phyloP scores from a whole-genome alignment of 2,329 filamentous ascomycete genomes.

The Xylaria sp. region DNA sequence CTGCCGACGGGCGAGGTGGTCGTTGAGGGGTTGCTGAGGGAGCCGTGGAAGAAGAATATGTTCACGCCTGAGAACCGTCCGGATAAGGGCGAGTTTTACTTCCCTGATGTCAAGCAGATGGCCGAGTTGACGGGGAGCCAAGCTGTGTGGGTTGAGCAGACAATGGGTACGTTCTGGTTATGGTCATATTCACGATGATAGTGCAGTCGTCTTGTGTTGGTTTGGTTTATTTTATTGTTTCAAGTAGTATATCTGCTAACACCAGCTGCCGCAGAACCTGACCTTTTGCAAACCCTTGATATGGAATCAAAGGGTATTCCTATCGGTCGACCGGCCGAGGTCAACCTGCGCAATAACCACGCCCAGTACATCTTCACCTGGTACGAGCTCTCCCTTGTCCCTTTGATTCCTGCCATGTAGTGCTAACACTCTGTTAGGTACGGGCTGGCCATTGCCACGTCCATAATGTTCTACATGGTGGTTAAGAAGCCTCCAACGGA shows the following conservation, averaged over 20 bases:
- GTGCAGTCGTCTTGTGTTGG: not conserved
- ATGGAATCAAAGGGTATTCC: constrained; percentile 82
- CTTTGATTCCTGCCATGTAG: not conserved
- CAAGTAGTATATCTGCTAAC: constrained; percentile 28
- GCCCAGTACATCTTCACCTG: constrained; percentile 99
- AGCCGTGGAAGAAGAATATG: constrained; percentile 97
- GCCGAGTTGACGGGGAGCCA: constrained; percentile 80
- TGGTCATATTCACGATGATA: not conserved
- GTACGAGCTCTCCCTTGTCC: constrained; percentile 58
- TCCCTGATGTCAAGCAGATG: constrained; percentile 94
- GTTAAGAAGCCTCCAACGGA: constrained; percentile 83
- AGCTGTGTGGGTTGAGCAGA: constrained; percentile 93
- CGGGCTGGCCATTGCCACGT: constrained; percentile 80
- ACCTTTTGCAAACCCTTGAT: constrained; percentile 76
- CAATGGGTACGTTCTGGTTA: constrained; percentile 69
- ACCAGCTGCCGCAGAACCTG: constrained; percentile 63
- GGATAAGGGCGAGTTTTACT: constrained; percentile 86
- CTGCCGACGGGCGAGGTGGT: constrained; percentile 73
- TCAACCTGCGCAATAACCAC: constrained; percentile 95
- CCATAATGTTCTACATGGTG: constrained; percentile 96
- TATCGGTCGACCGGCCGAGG: constrained; percentile 84
- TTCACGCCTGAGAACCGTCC: constrained; percentile 93
- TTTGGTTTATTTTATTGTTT: not conserved
- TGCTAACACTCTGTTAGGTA: constrained; percentile 65
- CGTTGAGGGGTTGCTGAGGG: constrained; percentile 82